Evolutionary conservation across 2,329 filamentous ascomycete species (phyloP), one percentile per base, ranked within the genome.

Genomic region (Colletotrichum lindemuthianum): DNA sequence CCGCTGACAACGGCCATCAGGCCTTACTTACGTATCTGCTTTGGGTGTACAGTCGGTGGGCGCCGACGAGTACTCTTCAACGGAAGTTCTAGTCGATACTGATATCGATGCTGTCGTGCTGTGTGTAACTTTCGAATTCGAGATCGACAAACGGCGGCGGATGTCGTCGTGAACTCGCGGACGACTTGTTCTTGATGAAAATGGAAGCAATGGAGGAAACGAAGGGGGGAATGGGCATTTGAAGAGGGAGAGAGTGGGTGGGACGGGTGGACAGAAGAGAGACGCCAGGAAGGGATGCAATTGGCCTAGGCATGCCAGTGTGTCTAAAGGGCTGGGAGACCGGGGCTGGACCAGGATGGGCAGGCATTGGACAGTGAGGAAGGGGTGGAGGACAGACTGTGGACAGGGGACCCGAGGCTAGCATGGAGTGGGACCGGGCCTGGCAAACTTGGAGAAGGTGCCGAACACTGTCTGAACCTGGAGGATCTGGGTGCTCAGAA

Each of bases 231-330:
- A 61, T 48, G 51, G 58, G 51, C 47, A 60, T 61, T 56, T 65
- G 58, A 65, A 61, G 61, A 52, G 10, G 9, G 48, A 61, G 55
- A 33, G 59, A 43, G 51, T 33, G 47, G 44, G 61, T 65, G 60
- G 65, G 56, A 57, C 60, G 61, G 44, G 48, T 54, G 55, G 61
- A 24, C 44, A 53, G 61, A 58, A 67, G 44, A 65, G 57, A 52
- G 61, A 45, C 50, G 52, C 52, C 45, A 66, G 43, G 43, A 60
- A 56, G 61, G 56, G 16, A 65, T 41, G 60, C 55, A 66, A 67
- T 67, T 66, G 65, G 65, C 61, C 57, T 67, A 60, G 36, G 48
- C 13, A 15, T 45, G 36, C n/a, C 15, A 16, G 50, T 41, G 63
- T 41, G 60, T 52, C 51, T 58, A 37, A 58, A 59, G 40, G 59